A percentile compares a stretch with the other conserved stretches of the same genome.
Evolutionary conservation across 768 basidiomycete species (phyloP).

Genomic region (Leucosporidium scottii): DNA sequence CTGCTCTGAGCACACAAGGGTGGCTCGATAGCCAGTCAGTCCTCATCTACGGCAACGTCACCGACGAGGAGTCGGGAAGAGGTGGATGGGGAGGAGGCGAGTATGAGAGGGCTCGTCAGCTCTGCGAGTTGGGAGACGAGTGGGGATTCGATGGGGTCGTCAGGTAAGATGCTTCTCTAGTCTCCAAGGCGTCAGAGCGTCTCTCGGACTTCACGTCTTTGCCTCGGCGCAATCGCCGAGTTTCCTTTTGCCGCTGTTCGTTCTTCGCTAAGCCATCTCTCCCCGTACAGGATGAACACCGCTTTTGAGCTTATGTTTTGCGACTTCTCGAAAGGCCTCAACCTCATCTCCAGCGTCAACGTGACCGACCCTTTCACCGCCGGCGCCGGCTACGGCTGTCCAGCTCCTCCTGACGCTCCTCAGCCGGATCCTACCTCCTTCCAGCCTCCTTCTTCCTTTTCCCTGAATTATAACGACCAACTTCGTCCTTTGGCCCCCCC

Average conservation of each 20-base stretch:
- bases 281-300: constrained; percentile 36
- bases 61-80: constrained; percentile 2
- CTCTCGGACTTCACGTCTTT: no score
- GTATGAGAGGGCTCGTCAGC: neutral
- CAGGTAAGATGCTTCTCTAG: neutral
- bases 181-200: no score
- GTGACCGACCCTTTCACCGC: neutral
- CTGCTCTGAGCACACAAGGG: constrained; percentile 31
- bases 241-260: no score
- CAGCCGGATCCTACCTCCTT: neutral
- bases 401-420: neutral
- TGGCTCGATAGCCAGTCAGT: constrained; percentile 39
- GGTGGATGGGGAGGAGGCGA: neutral
- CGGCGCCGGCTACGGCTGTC: neutral
- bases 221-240: no score
- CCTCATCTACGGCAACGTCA: constrained; percentile 35
- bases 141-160: constrained; percentile 37
- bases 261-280: no score
- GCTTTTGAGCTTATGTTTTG: constrained; percentile 36
- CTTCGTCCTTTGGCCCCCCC: neutral
- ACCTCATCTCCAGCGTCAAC: neutral
- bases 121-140: constrained; percentile 1
- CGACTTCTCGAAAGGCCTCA: neutral
- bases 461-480: no score
- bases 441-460: no score